Evolutionary conservation across 768 basidiomycete species (phyloP), one percentile per base, ranked within the genome.

Genomic region (Saitozyma podzolica): DNA sequence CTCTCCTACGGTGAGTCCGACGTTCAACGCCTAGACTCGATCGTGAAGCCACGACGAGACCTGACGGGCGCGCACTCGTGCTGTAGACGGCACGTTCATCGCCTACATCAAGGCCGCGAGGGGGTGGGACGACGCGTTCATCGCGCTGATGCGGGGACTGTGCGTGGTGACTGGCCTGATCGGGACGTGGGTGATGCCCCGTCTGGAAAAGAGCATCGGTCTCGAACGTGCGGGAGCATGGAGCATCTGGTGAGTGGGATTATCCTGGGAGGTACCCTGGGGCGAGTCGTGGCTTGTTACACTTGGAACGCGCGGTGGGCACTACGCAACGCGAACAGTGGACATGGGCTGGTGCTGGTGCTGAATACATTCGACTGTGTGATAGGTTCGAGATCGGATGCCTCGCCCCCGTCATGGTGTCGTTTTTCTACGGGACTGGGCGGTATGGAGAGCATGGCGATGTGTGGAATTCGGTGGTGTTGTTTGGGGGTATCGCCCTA

Each of bases 161-260:
- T 74, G 69, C 40, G 71, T 78, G 17, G 47, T 75, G 6, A 75
- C 72, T 10, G 74, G 77, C 9, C 50, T 80, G 16, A 14, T 77
- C 0, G 77, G 78, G 5, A 80, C 78, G 2, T 68, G 62, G 17
- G 64, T 73, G n/a, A 80, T 80, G 78, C 78, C 78, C 3, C 13
- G 11, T 13, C 58, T 77, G n/a, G 75, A 75, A 52, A 61, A 59
- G 3, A 49, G 43, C 29, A 48, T 80, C 13, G 77, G 78, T 0
- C 68, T 80, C 37, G 75, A 70, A 42, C 42, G 77, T 52, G 77
- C 76, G 2, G 78, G 78, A 41, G 73, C 72, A 1, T 80, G 78
- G 78, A 73, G 70, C 39, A 72, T 80, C 16, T 77, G 74, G 73
- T 77, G n/a, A 51, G 69, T 61, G 29, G 5, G 29, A 29, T 29